Conservation (phyloP, 192 early-diverging fungal species). For the Cetraspora pellucida region DNA sequence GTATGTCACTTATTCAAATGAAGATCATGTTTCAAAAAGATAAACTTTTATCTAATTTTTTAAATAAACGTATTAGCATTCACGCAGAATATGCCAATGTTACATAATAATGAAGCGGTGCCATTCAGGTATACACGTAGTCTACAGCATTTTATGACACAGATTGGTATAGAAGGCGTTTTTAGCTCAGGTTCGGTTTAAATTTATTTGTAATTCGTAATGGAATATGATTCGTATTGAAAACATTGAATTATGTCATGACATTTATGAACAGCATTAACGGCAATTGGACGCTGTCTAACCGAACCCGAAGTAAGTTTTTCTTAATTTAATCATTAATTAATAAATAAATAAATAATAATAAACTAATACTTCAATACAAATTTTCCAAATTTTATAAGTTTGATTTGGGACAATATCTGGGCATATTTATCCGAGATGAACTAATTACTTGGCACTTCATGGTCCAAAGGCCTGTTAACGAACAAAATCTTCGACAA, state of each 20-base stretch:
- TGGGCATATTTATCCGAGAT: conserved; percentile 93
- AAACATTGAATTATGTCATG: too few relatives aligned
- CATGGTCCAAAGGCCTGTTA: conserved; percentile 58
- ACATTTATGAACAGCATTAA: conserved; percentile 56
- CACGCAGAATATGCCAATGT: conserved; percentile 37
- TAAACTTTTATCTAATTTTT: neutral
- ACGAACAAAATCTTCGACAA: conserved; percentile 67
- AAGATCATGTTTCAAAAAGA: neutral
- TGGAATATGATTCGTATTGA: neutral
- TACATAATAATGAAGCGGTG: conserved; percentile 80
- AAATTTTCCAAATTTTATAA: conserved; percentile 44
- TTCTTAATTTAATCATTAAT: neutral
- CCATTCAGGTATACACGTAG: conserved; percentile 99
- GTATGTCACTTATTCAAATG: conserved; percentile 41
- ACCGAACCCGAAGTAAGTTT: conserved; percentile 70
- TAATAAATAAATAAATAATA: neutral
- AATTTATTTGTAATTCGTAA: neutral
- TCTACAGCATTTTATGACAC: conserved; percentile 93
- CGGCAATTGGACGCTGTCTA: conserved; percentile 83
- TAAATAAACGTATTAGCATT: conserved; percentile 13
- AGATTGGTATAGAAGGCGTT: conserved; percentile 90
- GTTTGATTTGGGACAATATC: conserved; percentile 89
- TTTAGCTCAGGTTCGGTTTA: conserved; percentile 55
- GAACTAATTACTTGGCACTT: conserved; percentile 84
- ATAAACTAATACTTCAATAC: neutral